These are phyloP conservation scores for Eimeria acervulina DNA, from an alignment of 169 alveolate genomes.

Conservation along the genomic window DNA sequence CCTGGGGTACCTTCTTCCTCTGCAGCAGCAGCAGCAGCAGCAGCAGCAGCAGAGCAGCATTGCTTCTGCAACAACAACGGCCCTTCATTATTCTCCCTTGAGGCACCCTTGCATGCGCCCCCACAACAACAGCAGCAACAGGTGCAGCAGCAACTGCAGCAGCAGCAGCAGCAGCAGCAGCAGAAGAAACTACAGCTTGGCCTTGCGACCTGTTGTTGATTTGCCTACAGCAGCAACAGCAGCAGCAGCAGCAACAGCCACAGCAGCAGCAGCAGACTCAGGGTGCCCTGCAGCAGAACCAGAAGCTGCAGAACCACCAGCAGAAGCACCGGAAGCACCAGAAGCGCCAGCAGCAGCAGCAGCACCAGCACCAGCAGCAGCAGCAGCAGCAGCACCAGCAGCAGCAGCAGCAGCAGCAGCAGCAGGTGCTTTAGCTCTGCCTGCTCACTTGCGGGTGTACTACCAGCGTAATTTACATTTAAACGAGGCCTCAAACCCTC, in stretches of 20 bases:
- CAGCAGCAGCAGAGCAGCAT: too few relatives aligned
- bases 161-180: conserved; percentile 29
- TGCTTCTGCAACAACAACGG: background rate
- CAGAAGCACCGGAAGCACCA: too few relatives aligned
- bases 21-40: background rate
- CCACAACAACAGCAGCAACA: background rate
- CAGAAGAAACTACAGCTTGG: background rate
- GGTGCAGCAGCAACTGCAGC: background rate
- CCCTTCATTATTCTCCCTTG: too few relatives aligned
- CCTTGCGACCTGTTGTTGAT: too few relatives aligned
- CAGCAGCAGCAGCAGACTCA: background rate
- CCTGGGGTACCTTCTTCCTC: background rate
- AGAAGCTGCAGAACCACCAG: background rate
- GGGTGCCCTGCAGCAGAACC: background rate
- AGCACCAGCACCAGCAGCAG: conserved; percentile 27
- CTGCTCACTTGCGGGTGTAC: background rate
- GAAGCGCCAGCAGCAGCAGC: too few relatives aligned
- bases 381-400: background rate
- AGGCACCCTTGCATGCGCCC: background rate
- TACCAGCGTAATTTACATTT: background rate
- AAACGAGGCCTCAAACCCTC: too few relatives aligned
- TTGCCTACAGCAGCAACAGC: background rate
- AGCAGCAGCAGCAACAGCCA: background rate
- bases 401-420: conserved; percentile 37
- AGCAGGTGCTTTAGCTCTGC: background rate